These are phyloP conservation scores for Leishmania braziliensis DNA, from an alignment of 208 protist genomes.

Conservation along the genomic window DNA sequence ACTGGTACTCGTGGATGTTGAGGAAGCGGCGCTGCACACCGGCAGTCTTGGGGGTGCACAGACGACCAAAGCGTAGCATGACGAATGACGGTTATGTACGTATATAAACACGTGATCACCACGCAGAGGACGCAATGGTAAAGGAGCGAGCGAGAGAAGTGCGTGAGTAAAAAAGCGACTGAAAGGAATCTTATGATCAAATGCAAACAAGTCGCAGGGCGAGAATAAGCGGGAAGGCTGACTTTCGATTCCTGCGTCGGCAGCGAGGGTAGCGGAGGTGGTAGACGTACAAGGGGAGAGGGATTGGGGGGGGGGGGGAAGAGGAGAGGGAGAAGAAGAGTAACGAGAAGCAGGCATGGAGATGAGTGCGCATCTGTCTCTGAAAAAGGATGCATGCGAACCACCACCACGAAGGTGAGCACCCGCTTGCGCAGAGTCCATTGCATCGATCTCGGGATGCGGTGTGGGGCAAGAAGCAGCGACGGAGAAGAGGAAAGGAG, in stretches of 20 bases:
- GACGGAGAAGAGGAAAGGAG: background rate
- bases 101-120: background rate
- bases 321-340: background rate
- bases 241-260: conserved; percentile 1
- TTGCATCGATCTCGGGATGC: background rate
- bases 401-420: conserved; percentile 2
- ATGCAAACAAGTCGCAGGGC: background rate
- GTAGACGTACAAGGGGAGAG: background rate
- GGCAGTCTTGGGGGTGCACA: conserved; percentile 56
- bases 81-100: background rate
- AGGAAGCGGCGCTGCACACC: conserved; percentile 84
- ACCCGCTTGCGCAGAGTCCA: background rate
- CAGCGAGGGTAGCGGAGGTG: background rate
- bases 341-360: background rate
- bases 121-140: background rate
- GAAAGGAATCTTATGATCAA: background rate
- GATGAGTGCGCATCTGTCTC: background rate
- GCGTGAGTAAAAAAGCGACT: background rate
- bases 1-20: conserved; percentile 94
- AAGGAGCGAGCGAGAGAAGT: background rate
- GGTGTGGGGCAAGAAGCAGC: background rate
- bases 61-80: conserved; percentile 81
- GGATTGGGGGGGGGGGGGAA: background rate
- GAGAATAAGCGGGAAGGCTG: background rate
- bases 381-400: background rate